Evolutionary conservation across 2,329 filamentous ascomycete species (phyloP), one percentile per base, ranked within the genome.

Genomic region (Epichloe elymi): DNA sequence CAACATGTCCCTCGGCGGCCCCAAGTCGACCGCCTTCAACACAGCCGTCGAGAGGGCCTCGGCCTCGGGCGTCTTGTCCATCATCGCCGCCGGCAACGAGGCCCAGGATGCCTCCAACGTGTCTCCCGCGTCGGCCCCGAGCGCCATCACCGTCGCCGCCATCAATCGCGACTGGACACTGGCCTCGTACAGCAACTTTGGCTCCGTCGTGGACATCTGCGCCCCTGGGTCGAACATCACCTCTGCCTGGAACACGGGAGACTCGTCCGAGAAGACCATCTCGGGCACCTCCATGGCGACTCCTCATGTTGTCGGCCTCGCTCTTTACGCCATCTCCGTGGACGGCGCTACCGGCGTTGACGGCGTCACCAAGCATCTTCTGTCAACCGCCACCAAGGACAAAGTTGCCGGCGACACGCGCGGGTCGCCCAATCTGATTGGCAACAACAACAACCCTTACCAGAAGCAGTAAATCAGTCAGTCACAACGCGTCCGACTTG

Each of bases 241-340:
- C 0, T 75, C 71, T 3, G 57, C 73, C 0, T 76, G 61, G 46
- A 65, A 62, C 49, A 35, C 23, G 23, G 38, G 37, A n/a, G 49
- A 51, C 37, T 53, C 59, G 12, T 69, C 71, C 14, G 65, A 55
- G 33, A 60, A 62, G 26, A 62, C 56, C 1, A 64, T 73, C 47
- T 70, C 65, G 2, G 76, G 77, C 20, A 80, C 76, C 2, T 76
- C 70, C 0, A 78, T 78, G 73, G 71, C 76, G 10, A 63, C 69
- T 8, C 76, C 76, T 3, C 73, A 77, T 52, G 66, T 79, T 49
- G 68, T 71, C n/a, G 76, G 76, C 0, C 57, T 80, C 1, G 74
- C 69, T 3, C 65, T 71, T 1, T 79, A 78, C 58, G 43, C 43
- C 30, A 51, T 48, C 20, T 51, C 49, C 6, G 42, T 46, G 1